Evolutionary conservation across 768 basidiomycete species (phyloP), one percentile per base, ranked within the genome.

Genomic region (Pulveroboletus sp.): DNA sequence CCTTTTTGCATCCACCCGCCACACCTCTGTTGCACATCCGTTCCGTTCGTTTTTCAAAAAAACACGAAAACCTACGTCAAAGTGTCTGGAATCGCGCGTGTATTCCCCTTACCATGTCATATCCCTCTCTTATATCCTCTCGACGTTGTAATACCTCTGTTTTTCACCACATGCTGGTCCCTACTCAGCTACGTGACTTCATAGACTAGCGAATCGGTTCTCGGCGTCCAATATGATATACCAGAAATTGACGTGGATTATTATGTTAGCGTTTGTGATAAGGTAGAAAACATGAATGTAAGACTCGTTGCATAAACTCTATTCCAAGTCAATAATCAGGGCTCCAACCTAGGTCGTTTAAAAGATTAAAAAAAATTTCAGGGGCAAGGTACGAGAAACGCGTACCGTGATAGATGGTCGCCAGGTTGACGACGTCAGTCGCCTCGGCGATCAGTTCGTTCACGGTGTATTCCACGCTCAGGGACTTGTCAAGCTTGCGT

Each of bases 401-500:
- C 80, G 52, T 61, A 87, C 91, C 91, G 32, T 61, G 58, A 62
- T 78, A 98, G 56, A 97, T 91, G n/a, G 74, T 77, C 3, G 83
- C 84, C 17, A 97, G 70, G 64, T 91, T 91, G 40, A 71, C 72
- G 2, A 72, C 64, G 61, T 95, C 89, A 20, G 84, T 90, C 31
- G 95, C 95, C 62, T 89, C 83, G 17, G 89, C 83, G 50, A 98
- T 85, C 34, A 98, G 79, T 65, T 91, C 86, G 71, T 95, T 96
- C 52, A 99, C 91, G 6, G 86, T 89, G 58, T 90, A 93, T 64
- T 95, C 89, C 22, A 95, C 89, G 60, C 91, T 94, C 53, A 97
- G 74, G 4, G 81, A 76, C 61, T 84, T 85, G 63, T 90, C 83
- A 35, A 99, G 75, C 68, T 98, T 98, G 46, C 81, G 76, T 11